Evolutionary conservation across 805 yeast genomes (phyloP).

Genomic region (Dipodascopsis uninucleata): DNA sequence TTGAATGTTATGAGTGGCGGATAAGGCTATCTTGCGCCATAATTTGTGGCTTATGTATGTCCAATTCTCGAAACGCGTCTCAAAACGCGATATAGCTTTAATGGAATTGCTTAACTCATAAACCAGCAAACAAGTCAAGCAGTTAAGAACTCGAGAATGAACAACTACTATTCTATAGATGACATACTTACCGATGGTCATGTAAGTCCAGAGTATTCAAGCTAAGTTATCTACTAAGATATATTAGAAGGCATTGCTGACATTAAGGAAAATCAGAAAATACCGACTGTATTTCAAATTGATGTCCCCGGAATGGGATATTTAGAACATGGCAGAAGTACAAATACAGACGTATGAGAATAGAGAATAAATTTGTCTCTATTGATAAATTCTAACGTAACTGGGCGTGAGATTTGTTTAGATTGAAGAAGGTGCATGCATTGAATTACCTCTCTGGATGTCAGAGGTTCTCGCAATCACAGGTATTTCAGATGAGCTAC

Average conservation of each 20-base stretch:
- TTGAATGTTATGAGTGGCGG: too few species aligned
- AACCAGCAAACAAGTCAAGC: too few species aligned
- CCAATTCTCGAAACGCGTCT: too few species aligned
- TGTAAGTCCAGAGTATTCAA: constrained; percentile 16
- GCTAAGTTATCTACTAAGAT: not conserved
- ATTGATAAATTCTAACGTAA: not conserved
- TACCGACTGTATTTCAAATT: constrained; percentile 76
- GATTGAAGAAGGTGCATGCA: constrained; percentile 54
- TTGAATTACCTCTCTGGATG: constrained; percentile 86
- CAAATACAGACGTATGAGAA: constrained; percentile 15
- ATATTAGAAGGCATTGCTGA: constrained; percentile 35
- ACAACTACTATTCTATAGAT: constrained; percentile 25
- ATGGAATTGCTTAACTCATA: too few species aligned
- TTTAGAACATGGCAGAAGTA: constrained; percentile 44
- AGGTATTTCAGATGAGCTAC: constrained; percentile 38
- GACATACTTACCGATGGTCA: constrained; percentile 38
- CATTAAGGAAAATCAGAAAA: constrained; percentile 55
- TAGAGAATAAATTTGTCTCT: not conserved
- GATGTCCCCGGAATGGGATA: constrained; percentile 86
- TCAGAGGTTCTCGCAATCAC: constrained; percentile 69
- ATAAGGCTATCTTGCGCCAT: too few species aligned
- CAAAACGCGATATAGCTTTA: too few species aligned
- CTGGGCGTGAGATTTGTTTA: constrained; percentile 34
- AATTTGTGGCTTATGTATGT: too few species aligned
- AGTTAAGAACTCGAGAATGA: constrained; percentile 11